Base-by-base conservation (phyloP, 2,329 filamentous ascomycete species). In the Stenocarpella maydis region DNA sequence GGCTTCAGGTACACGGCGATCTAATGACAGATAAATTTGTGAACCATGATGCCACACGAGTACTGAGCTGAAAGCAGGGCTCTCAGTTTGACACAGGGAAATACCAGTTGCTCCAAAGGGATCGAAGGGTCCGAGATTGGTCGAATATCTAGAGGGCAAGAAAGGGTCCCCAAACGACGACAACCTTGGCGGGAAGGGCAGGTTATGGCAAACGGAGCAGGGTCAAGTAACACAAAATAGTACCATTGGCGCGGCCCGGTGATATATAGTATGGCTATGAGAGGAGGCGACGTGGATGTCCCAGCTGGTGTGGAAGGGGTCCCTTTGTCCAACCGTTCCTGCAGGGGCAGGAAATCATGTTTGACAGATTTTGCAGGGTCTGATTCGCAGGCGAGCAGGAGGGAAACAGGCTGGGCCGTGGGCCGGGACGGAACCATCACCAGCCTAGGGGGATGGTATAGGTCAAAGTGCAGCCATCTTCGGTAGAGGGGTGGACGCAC, bases 291-390 rank as follows among this genome's bases (percentile, higher is more conserved):
- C 43, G 39, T 60, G 45, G 34, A 37, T 50, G 15, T 67, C 41
- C 53, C 34, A 54, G 50, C 53, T 19, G 61, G 43, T 37, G 43
- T 52, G 37, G 53, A 41, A 37, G 53, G 53, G 45, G 10, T 39
- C 64, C 28, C 53, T 69, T 67, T 67, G 63, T 58, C 55, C 37
- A 61, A 66, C 68, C 39, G 43, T 55, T 28, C 47, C 54, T 69
- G 68, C 68, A 67, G 64, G 34, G 64, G 52, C 50, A 66, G 68
- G 64, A 50, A 28, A 28, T 54, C 31, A 9, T 67, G 64, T 53
- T 60, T 67, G 68, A 69, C 68, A 69, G 55, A 12, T 58, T 53
- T 43, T 55, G 28, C 47, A 63, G 52, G 64, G 65, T 63, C 45
- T 67, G 26, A 65, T 58, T 60, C 45, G 61, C 63, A 69, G 24